phyloP scores from a whole-genome alignment of 2,329 filamentous ascomycete genomes.

The Diatrype stigma region DNA sequence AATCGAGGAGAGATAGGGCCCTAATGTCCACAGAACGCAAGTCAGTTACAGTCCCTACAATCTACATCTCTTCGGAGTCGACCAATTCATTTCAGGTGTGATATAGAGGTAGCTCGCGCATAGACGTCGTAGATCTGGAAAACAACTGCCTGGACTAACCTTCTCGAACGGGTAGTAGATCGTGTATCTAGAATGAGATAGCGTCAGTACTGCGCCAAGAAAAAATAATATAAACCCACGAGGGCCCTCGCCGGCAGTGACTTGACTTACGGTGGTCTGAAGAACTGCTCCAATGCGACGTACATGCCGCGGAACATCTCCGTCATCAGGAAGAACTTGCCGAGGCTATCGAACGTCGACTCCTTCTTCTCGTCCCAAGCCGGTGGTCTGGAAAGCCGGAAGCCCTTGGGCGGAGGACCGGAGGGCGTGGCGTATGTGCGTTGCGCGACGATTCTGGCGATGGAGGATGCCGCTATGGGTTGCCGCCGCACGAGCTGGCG shows the following conservation, averaged over 20 bases:
- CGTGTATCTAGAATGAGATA: conserved; percentile 65
- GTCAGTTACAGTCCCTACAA: conserved; percentile 15
- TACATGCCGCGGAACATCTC: conserved; percentile 99
- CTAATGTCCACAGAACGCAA: conserved; percentile 30
- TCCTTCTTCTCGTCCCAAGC: conserved; percentile 80
- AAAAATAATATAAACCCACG: not conserved
- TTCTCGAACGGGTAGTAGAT: conserved; percentile 99
- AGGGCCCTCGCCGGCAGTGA: not conserved
- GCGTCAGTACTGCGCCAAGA: not conserved
- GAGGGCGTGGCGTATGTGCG: conserved; percentile 61
- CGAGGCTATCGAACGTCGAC: conserved; percentile 73
- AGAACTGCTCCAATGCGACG: conserved; percentile 94
- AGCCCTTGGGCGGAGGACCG: conserved; percentile 74
- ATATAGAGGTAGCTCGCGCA: conserved; percentile 14
- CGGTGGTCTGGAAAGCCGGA: conserved; percentile 69
- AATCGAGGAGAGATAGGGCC: conserved; percentile 97
- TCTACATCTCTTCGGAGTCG: no score
- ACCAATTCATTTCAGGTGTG: not conserved
- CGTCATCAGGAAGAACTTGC: conserved; percentile 90
- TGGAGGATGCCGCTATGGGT: conserved; percentile 15
- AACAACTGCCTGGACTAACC: conserved; percentile 47
- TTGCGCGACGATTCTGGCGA: conserved; percentile 30
- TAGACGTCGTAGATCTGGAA: not conserved
- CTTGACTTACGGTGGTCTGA: conserved; percentile 84
- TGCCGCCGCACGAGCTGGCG: conserved; percentile 29